Conservation (phyloP, 306 rosid genomes). For the Acacia confusa region DNA sequence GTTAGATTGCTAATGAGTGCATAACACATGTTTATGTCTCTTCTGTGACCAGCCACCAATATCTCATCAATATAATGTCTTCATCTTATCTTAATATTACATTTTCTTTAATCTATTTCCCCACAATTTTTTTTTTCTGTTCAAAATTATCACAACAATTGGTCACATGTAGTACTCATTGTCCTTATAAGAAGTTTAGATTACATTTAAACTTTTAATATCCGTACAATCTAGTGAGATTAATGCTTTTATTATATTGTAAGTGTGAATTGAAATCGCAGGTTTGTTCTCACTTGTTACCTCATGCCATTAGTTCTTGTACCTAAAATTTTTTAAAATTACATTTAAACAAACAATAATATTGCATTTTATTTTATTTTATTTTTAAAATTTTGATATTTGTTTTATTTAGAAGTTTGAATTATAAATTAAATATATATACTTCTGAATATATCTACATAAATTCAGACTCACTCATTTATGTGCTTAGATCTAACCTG, state of each 20-base stretch:
- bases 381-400: not conserved
- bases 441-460: not conserved
- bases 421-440: not conserved
- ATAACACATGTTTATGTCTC: conserved; percentile 47
- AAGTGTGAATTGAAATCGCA: too few relatives aligned
- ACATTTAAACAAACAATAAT: too few relatives aligned
- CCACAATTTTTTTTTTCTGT: not conserved
- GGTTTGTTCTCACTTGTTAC: too few relatives aligned
- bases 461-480: not conserved
- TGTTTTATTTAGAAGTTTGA: not conserved
- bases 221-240: too few relatives aligned
- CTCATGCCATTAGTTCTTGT: too few relatives aligned
- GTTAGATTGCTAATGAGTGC: conserved; percentile 37
- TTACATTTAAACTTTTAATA: too few relatives aligned
- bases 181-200: too few relatives aligned
- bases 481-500: not conserved
- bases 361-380: not conserved
- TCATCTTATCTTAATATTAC: conserved; percentile 17
- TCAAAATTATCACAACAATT: not conserved
- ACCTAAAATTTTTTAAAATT: too few relatives aligned
- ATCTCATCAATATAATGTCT: conserved; percentile 19
- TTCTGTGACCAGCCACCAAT: conserved; percentile 4
- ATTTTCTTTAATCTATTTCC: not conserved
- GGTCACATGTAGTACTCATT: too few relatives aligned
- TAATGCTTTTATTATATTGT: too few relatives aligned